phyloP scores from a whole-genome alignment of 2,329 filamentous ascomycete species.

The Fusarium papillatum region DNA sequence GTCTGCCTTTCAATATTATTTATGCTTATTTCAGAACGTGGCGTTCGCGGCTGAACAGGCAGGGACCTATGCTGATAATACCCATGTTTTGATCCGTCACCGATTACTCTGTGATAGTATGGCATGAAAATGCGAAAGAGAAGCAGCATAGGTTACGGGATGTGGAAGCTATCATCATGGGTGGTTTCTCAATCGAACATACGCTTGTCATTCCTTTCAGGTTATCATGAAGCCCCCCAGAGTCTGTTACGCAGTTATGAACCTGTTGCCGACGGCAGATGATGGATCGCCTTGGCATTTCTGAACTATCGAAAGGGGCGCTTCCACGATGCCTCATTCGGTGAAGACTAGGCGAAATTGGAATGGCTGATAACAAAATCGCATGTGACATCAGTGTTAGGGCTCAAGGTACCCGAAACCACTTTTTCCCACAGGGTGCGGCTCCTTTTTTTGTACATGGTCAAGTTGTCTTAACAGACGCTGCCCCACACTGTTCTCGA shows the following conservation, averaged over 20 bases:
- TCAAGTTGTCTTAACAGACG: not conserved
- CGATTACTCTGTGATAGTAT: not conserved
- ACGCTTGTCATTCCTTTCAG: not conserved
- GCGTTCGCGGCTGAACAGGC: not conserved
- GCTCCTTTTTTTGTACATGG: not conserved
- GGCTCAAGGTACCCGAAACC: not conserved
- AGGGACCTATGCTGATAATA: not conserved
- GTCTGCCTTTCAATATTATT: not conserved
- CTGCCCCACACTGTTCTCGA: not conserved
- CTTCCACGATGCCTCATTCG: not conserved
- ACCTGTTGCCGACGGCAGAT: not conserved
- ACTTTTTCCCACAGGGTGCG: accelerated
- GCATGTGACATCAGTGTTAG: not conserved
- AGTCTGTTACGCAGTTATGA: not conserved
- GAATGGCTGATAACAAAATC: not conserved
- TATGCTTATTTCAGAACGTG: conserved; percentile 4
- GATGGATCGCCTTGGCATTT: not conserved
- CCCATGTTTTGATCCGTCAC: not conserved
- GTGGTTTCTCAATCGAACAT: not conserved
- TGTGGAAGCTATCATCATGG: not conserved
- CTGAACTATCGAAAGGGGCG: not conserved
- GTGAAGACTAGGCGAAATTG: not conserved
- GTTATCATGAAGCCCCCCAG: not conserved
- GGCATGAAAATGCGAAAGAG: not conserved
- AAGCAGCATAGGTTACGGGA: not conserved